Evolutionary conservation across 2,329 filamentous ascomycete genomes (phyloP), one percentile per base, ranked within the genome.

Genomic region (Neonectria punicea): DNA sequence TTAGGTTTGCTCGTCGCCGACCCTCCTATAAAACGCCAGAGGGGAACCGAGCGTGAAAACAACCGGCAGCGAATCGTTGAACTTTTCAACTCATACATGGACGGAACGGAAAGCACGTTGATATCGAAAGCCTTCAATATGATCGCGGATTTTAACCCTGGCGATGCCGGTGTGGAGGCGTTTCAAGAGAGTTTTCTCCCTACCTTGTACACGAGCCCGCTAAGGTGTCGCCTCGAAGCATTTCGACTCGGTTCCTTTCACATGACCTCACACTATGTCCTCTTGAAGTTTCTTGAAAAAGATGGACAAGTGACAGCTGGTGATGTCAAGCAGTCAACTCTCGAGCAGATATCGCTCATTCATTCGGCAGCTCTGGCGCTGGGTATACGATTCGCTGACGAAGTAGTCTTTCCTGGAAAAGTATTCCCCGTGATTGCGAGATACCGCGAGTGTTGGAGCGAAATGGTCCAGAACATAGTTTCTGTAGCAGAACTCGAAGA

Each of bases 341-440:
- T 28, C 1, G 63, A 69, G 1, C 56, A 61, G 0, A 0, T 75
- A 1, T 77, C 74, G 0, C 55, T 77, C 0, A 10, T 77, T 2
- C 75, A 77, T 14, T 76, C 75, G 0, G 56, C 22, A 1, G 75
- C 73, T 1, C 11, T 76, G 11, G 65, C 64, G 0, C 10, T 76
- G 7, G 39, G 73, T 0, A 70, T 68, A 2, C 64, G 70, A 1
- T 70, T 66, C 32, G 62, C 74, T 0, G 68, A 75, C 7, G 60
- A 69, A 1, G 9, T 63, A 1, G 2, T 73, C 1, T 30, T 34
- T 13, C 47, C 47, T n/a, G 28, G 18, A n/a, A 18, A 50, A 6
- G 28, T 6, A 10, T 51, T 51, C 30, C 47, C 47, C 13, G 2
- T 50, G 11, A n/a, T 30, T 34, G 13, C 1, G 5, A 4, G 61